Evolutionary conservation across 441 rosid genomes (phyloP), one percentile per base, ranked within the genome.

Genomic region (Iberis amara): DNA sequence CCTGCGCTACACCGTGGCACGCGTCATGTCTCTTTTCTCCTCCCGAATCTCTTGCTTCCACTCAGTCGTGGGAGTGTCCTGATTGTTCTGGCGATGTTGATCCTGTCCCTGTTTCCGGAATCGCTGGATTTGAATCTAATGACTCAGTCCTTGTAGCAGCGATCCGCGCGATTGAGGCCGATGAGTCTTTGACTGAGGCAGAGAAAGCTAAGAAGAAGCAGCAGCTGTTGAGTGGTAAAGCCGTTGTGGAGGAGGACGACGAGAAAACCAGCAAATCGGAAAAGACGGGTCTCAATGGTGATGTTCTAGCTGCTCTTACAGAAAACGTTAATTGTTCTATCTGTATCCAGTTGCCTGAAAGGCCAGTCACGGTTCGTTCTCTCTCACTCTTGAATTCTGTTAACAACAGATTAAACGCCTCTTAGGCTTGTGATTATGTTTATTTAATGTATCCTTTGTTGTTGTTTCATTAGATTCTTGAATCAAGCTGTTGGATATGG

Each of bases 1-100:
- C 83, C 10, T 82, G 85, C 52, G 75, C 23, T 18, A 68, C 89
- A 28, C 76, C 86, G 0, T 80, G 89, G 89, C 89, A 85, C 65
- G 75, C 64, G 45, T 0, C 73, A 1, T 82, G 94, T 64, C 75
- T 82, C 15, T 53, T 65, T 7, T 42, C 68, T 7, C 30, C 50
- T n/a, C 85, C 80, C 0, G 64, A 68, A 42, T 62, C 73, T 52
- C 64, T 78, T 12, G 76, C 68, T 6, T 70, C 64, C 2, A 59
- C 80, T 3, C 62, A 61, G 26, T 59, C 56, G 21, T 85, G 89
- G 89, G 57, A 61, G 42, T 87, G 96, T 50, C 94, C 94, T 1
- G 90, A 87, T 64, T 87, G 96, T 47, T 70, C 73, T 30, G 61
- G 65, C 15, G 55, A 3, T 7, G 55, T 8, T 13, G 68, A 33